A percentile compares a stretch with the other conserved stretches of the same genome.
Evolutionary conservation across 441 rosid genomes (phyloP).

Genomic region (Euphorbia corollata): DNA sequence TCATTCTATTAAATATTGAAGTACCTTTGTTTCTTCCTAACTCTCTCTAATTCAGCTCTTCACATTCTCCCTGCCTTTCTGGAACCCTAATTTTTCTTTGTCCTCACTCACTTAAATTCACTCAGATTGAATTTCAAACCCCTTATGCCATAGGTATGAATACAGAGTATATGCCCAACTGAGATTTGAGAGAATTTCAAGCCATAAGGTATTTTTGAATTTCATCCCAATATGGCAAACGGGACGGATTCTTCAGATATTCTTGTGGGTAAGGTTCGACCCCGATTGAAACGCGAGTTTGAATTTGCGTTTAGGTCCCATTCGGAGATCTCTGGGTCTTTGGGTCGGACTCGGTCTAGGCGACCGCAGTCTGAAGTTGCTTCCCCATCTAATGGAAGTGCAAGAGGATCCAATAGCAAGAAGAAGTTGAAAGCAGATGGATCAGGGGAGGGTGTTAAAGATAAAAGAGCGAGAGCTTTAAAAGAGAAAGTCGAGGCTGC

Average conservation of each 20-base stretch:
- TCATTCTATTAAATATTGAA: no score
- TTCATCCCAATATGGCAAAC: constrained; percentile 49
- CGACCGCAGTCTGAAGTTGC: constrained; percentile 21
- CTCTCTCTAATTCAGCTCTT: no score
- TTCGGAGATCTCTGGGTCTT: constrained; percentile 63
- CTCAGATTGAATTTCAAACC: not conserved
- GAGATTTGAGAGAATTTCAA: not conserved
- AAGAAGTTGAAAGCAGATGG: constrained; percentile 32
- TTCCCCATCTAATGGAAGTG: not conserved
- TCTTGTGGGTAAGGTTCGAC: constrained; percentile 49
- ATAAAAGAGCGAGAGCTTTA: constrained; percentile 31
- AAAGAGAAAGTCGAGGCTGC: constrained; percentile 17
- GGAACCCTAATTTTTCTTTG: no score
- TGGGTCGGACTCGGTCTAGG: constrained; percentile 70
- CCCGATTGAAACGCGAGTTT: constrained; percentile 76
- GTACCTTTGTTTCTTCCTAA: no score
- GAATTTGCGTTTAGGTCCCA: constrained; percentile 72
- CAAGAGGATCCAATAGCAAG: constrained; percentile 11
- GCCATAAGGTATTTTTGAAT: not conserved
- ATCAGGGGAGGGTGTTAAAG: constrained; percentile 22
- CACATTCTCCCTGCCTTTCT: no score
- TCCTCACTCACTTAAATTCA: no score
- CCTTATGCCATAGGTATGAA: not conserved
- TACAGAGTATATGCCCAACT: not conserved
- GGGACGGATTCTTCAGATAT: constrained; percentile 48